Evolutionary conservation across 768 basidiomycete genomes (phyloP), one percentile per base, ranked within the genome.

Genomic region (Russula sp.): DNA sequence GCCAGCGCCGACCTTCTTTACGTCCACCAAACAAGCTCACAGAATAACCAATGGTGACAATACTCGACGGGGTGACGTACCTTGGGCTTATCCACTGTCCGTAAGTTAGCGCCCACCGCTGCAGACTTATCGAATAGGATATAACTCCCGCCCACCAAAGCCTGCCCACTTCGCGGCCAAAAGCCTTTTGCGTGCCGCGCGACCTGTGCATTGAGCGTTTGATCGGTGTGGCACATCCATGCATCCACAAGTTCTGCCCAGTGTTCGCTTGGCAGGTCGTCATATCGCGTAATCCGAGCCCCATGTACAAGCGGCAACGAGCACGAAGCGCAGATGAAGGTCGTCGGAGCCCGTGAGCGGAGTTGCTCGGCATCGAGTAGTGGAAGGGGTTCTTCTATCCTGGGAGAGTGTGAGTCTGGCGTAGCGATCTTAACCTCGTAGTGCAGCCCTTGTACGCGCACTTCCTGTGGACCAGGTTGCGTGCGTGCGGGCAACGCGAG

Each of bases 181-280:
- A 98, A 89, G 20, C 89, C 90, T 64, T 81, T 75, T 70, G 77
- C 78, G 74, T 76, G 78, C 67, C 82, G 81, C 65, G 83, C 79
- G 3, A 92, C 81, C 16, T 86, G 83, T 38, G 87, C 86, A 66
- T 89, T 84, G 55, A 98, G 78, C 49, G 83, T 86, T 77, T 96
- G 94, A 71, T 97, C 94, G 10, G 86, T 75, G 74, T 98, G 96
- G 71, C 96, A 98, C 90, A 98, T 94, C 96, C 96, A 98, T 8
- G 94, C 89, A 67, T 98, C 96, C 22, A 98, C 85, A 18, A 98
- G 85, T 73, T 98, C 96, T 67, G 93, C 89, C 96, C 96, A 98
- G 70, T 98, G 89, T 72, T 98, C 95, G 5, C 92, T 94, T 3
- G 96, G 96, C 14, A 98, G 78, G 72, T 97, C 94, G 44, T 87